Conservation (phyloP, 2,329 filamentous ascomycete species). For the Epichloe elymi region DNA sequence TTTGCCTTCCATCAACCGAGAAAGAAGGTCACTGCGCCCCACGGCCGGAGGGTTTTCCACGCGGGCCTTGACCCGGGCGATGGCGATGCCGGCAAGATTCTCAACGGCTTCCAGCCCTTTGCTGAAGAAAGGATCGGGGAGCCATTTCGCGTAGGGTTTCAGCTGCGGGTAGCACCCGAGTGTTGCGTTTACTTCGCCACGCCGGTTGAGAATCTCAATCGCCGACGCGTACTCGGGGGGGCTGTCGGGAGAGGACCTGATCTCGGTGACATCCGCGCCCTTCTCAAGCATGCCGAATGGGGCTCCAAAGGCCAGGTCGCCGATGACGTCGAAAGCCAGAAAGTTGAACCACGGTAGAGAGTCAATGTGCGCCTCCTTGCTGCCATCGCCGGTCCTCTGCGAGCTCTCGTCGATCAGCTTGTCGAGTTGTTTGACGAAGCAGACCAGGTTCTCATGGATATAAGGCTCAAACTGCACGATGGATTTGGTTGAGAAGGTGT, state of each 20-base stretch:
- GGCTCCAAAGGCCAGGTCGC: slow-evolving; percentile 37
- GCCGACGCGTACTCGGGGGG: slow-evolving; percentile 58
- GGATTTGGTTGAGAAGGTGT: slow-evolving; percentile 75
- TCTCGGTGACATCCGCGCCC: slow-evolving; percentile 64
- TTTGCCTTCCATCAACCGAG: slow-evolving; percentile 72
- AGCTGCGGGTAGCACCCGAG: slow-evolving; percentile 62
- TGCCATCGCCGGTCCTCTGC: slow-evolving; percentile 39
- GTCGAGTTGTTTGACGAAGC: slow-evolving; percentile 64
- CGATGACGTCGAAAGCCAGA: slow-evolving; percentile 40
- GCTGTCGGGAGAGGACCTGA: slow-evolving; percentile 46
- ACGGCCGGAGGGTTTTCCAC: slow-evolving; percentile 54
- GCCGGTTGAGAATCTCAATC: slow-evolving; percentile 76
- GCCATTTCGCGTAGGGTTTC: slow-evolving; percentile 66
- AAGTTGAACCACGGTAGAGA: slow-evolving; percentile 60
- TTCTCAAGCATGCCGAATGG: slow-evolving; percentile 57
- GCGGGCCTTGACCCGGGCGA: slow-evolving; percentile 64
- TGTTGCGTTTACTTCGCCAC: slow-evolving; percentile 74
- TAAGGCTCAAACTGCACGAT: slow-evolving; percentile 80
- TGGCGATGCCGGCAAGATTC: slow-evolving; percentile 75
- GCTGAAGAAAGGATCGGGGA: slow-evolving; percentile 73
- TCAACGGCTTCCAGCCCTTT: slow-evolving; percentile 62
- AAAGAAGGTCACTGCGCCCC: slow-evolving; percentile 66
- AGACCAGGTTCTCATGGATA: slow-evolving; percentile 65
- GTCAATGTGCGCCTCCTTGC: slow-evolving; percentile 53
- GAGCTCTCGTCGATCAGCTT: slow-evolving; percentile 35